Evolutionary conservation across 345 rosid species (phyloP), one percentile per base, ranked within the genome.

Genomic region (Corymbia maculata): DNA sequence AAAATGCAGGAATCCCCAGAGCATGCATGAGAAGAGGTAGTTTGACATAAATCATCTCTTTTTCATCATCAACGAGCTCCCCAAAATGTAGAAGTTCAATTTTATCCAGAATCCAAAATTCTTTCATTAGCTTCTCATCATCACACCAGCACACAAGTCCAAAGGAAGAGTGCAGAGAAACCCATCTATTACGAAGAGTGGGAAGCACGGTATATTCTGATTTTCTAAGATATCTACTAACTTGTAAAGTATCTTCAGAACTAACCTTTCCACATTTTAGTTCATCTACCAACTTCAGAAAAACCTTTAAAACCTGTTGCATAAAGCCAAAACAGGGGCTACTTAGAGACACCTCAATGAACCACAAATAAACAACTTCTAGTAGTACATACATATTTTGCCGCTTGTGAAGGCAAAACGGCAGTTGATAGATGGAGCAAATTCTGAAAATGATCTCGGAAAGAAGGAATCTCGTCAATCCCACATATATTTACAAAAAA

Each of bases 141-240:
- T 96, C 98, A 90, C 94, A 94, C 99, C 99, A 97, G 89, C 98
- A 96, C 50, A 96, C 94, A 51, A 94, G 93, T 91, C 98, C 97
- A 89, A 91, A 94, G 55, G 98, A 96, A 86, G 95, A 92, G 89
- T 97, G 98, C 70, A 96, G 88, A 44, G 99, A 96, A 86, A 95
- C 98, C 99, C 98, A 97, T 90, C 94, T 95, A 88, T 96, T 95
- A 79, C 89, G 90, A 75, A 89, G 88, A 85, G 99, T 94, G 87
- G 98, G 99, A 90, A 97, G 96, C 90, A 96, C 94, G 7, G 94
- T 91, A 89, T 89, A 94, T 52, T 96, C 97, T 86, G 88, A 87
- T 90, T 94, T 91, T 86, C 44, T 79, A 90, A 97, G 96, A 91
- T 90, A 90, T 86, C 94, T 95, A 89, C 92, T 95, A 79, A 96